Base-by-base conservation (phyloP, 2,329 filamentous ascomycete species). In the Cordyceps tenuipes region DNA sequence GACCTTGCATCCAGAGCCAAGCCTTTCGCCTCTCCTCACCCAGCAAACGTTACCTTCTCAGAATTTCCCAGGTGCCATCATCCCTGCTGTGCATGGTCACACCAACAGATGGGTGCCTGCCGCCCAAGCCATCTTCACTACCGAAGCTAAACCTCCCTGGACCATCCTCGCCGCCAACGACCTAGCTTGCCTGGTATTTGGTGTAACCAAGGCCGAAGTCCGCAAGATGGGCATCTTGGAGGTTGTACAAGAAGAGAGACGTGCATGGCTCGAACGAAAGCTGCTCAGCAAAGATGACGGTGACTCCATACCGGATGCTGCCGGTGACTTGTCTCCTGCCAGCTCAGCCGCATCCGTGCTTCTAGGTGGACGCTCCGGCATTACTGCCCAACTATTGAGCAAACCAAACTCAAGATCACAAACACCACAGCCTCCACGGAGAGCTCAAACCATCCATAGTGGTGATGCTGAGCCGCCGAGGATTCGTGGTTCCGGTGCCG, bases 91-190 rank as follows among this genome's bases (percentile, higher is more conserved):
- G n/a, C 93, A 97, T 72, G 89, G 89, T 9, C 92, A 97, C 73
- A 89, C 90, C 61, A 94, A 90, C 67, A 85, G 94, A 72, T 96
- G 91, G 86, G 87, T 89, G 15, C 91, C 91, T 8, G 90, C 91
- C 47, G 90, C 93, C 5, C 94, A 99, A 72, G 94, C 94, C 57
- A 97, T 99, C 61, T 99, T 99, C 71, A 95, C 93, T 8, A 99
- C 94, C n/a, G 90, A 96, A 72, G 82, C 89, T 15, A 86, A 88
- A 64, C 83, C 90, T 9, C 94, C 93, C 3, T 99, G 91, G 89
- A 99, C 93, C 1, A 97, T 99, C 62, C 83, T 97, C 57, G 90
- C 94, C 3, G 94, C 94, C 54, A 99, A 99, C 70, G 94, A 99
- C 71, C 79, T 99, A 53, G 94, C 94, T 19, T 99, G 94, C 73